phyloP scores from a whole-genome alignment of 106 monocot species.

The Dioscorea dumetorum region DNA sequence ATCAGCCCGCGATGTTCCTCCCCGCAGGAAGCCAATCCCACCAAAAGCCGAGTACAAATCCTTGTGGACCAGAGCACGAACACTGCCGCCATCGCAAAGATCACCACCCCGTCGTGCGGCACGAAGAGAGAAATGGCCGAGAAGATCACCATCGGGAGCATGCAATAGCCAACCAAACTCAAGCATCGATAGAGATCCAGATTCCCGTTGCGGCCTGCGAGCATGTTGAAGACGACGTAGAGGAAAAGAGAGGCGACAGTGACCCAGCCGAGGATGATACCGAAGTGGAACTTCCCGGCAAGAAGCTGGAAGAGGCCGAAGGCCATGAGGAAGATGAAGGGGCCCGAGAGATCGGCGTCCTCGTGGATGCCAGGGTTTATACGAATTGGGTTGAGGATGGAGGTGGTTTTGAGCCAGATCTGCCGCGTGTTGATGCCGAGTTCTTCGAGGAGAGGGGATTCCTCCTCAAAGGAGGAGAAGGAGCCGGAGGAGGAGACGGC shows the following conservation, averaged over 20 bases:
- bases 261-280: conserved; percentile 93
- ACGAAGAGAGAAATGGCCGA: conserved; percentile 23
- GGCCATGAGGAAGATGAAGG: conserved; percentile 76
- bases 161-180: conserved; percentile 36
- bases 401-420: conserved; percentile 95
- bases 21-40: conserved; percentile 23
- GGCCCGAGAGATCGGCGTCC: conserved; percentile 92
- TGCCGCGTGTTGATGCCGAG: conserved; percentile 98
- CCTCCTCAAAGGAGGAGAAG: conserved; percentile 67
- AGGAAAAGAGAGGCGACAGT: conserved; percentile 71
- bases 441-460: conserved; percentile 89
- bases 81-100: conserved; percentile 20
- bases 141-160: conserved; percentile 36
- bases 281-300: conserved; percentile 92
- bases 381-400: conserved; percentile 81
- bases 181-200: conserved; percentile 34
- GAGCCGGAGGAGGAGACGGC: conserved; percentile 18
- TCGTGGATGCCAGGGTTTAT: conserved; percentile 66
- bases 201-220: conserved; percentile 39
- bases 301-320: conserved; percentile 97
- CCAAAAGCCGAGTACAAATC: conserved; percentile 27
- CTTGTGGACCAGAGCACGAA: conserved; percentile 39
- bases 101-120: conserved; percentile 6
- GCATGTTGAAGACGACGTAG: conserved; percentile 93
- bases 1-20: conserved; percentile 31